Evolutionary conservation across 1,284 basidiomycete species (phyloP), one percentile per base, ranked within the genome.

Genomic region (Rhodotorula sp.): DNA sequence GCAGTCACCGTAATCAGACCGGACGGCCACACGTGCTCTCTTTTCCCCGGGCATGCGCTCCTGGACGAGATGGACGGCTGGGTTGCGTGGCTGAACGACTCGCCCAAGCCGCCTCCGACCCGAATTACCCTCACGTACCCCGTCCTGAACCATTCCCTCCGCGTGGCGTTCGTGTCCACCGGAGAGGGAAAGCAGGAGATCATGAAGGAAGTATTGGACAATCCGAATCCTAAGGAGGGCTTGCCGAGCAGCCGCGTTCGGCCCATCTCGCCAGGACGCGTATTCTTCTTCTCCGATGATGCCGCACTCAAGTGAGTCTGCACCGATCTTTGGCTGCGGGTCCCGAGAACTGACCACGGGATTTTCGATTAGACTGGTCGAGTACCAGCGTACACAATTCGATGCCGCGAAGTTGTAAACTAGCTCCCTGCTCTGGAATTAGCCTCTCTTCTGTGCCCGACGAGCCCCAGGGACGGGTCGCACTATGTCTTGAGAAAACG

Each of bases 21-120:
- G 8, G 95, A 98, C 80, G 95, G 95, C 30, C 96, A 99, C 84
- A 98, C 95, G 33, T 93, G 90, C 76, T 94, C 91, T 20, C 88
- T 99, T 73, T 99, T 99, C 86, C 94, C 95, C 24, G 90, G 86
- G 7, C 95, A 98, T 80, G 86, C 86, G 66, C 86, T 98, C 55
- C 86, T 99, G 49, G 78, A 83, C 33, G 95, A 98, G 82, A 87
- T 86, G 69, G 91, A 92, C 79, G 86, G 92, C 66, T 99, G 95
- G 95, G 91, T 99, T 22, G 95, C 95, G 0, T 91, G 89, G 80
- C 85, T 99, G 78, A 88, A 91, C 62, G 93, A 98, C 82, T 90
- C 89, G 64, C 95, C 95, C 53, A 98, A 99, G 82, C 93, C 92
- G 0, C 95, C 95, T n/a, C 84, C 88, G 24, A 87, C 86, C 77